Conservation (phyloP, 2,329 filamentous ascomycete genomes). For the Aspergillus aculeatus region DNA sequence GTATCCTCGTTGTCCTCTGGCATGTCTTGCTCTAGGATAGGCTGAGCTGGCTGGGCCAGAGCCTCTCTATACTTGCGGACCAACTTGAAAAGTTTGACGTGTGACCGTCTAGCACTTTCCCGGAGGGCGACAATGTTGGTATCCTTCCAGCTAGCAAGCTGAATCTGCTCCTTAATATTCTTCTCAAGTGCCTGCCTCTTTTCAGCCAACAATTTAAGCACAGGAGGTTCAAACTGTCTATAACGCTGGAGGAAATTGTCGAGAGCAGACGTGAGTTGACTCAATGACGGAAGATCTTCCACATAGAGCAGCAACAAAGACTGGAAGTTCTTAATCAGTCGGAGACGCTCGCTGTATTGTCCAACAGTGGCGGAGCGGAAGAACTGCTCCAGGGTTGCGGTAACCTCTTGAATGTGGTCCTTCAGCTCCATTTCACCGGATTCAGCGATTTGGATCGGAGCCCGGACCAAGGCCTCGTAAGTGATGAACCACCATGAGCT, state of each 20-base stretch:
- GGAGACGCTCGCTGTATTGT: conserved; percentile 72
- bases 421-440: conserved; percentile 60
- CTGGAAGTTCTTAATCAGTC: conserved; percentile 62
- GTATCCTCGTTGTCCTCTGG: conserved; percentile 36
- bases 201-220: conserved; percentile 63
- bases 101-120: conserved; percentile 86
- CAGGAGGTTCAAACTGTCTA: conserved; percentile 64
- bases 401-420: conserved; percentile 64
- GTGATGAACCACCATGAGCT: conserved; percentile 95
- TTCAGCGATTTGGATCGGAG: conserved; percentile 65
- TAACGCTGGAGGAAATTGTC: conserved; percentile 77
- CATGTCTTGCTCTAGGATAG: conserved; percentile 47
- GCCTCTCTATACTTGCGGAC: conserved; percentile 85
- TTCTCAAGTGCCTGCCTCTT: conserved; percentile 80
- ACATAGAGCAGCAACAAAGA: conserved; percentile 64
- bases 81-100: conserved; percentile 86
- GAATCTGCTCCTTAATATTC: conserved; percentile 86
- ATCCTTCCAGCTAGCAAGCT: conserved; percentile 96
- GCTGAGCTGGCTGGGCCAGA: conserved; percentile 71
- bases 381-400: conserved; percentile 77
- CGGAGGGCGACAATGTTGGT: conserved; percentile 87
- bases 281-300: conserved; percentile 59
- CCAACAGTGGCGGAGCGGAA: conserved; percentile 76
- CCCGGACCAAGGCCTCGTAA: conserved; percentile 82
- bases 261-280: conserved; percentile 62